phyloP scores from a whole-genome alignment of 1,139 yeast species.

The Yamadazyma dushanensis region DNA sequence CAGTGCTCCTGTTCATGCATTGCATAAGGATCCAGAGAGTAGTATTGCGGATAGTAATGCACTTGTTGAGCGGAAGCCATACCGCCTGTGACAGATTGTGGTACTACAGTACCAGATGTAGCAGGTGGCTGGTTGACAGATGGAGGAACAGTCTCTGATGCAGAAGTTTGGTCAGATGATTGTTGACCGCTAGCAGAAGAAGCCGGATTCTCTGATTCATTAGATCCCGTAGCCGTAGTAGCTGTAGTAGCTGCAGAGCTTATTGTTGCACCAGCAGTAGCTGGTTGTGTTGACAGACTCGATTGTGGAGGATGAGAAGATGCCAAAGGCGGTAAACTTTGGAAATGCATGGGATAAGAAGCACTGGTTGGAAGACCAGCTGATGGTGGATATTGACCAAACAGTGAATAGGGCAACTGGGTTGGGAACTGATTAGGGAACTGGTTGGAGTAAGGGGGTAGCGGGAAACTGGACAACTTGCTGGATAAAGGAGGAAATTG shows the following conservation, averaged over 20 bases:
- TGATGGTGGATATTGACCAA: constrained; percentile 4
- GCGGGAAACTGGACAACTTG: constrained; percentile 11
- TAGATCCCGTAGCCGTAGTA: neutral
- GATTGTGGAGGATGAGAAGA: neutral
- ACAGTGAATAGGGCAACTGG: neutral
- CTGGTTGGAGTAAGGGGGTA: constrained; percentile 9
- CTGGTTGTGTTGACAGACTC: neutral
- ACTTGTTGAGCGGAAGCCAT: constrained; percentile 3
- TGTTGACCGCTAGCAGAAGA: neutral
- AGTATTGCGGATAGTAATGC: constrained; percentile 5
- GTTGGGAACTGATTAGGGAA: constrained; percentile 1
- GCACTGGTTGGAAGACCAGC: constrained; percentile 4
- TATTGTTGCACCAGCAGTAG: neutral
- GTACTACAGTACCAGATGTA: neutral
- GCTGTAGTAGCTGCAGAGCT: neutral
- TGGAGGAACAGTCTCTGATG: neutral
- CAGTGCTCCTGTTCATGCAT: constrained; percentile 13
- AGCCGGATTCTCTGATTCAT: neutral
- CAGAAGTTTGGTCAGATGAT: constrained; percentile 3
- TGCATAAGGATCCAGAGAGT: constrained; percentile 8
- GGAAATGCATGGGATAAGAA: constrained; percentile 1
- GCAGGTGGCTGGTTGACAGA: constrained; percentile 2
- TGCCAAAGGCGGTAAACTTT: neutral
- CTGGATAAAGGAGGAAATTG: constrained; percentile 12
- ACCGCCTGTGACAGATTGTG: too few species aligned